Evolutionary conservation across 352 stramenopile genomes (phyloP).

Genomic region (Thraustotheca clavata): DNA sequence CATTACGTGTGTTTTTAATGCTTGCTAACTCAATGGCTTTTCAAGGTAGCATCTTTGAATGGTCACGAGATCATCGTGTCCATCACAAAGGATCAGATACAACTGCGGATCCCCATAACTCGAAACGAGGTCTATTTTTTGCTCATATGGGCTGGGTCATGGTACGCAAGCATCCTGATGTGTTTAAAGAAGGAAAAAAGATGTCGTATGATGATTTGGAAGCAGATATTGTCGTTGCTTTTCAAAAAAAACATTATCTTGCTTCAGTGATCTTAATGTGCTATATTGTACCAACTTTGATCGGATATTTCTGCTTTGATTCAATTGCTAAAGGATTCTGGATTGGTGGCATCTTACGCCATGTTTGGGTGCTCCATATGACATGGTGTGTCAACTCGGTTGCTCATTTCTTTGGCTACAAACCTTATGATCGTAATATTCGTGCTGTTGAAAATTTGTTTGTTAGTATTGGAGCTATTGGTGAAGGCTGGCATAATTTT

Average conservation of each 20-base stretch:
- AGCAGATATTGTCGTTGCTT: conserved; percentile 90
- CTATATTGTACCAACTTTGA: conserved; percentile 90
- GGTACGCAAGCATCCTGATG: conserved; percentile 95
- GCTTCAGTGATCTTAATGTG: conserved; percentile 91
- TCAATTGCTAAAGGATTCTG: conserved; percentile 93
- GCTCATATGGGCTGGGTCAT: conserved; percentile 99
- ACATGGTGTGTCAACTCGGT: conserved; percentile 99
- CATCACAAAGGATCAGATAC: conserved; percentile 99
- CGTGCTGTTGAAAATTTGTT: conserved; percentile 95
- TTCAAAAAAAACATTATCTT: conserved; percentile 94
- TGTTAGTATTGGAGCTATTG: conserved; percentile 92
- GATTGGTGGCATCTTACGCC: conserved; percentile 91
- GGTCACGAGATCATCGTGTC: conserved; percentile 97
- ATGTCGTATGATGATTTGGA: conserved; percentile 94
- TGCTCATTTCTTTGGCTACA: conserved; percentile 97
- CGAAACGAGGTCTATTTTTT: conserved; percentile 97
- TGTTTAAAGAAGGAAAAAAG: conserved; percentile 84
- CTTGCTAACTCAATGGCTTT: conserved; percentile 96
- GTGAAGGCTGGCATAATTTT: conserved; percentile 99
- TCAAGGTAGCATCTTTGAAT: conserved; percentile 97
- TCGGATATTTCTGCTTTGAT: conserved; percentile 84
- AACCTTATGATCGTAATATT: conserved; percentile 95
- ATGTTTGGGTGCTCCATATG: conserved; percentile 95
- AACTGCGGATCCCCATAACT: conserved; percentile 93
- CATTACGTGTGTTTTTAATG: conserved; percentile 93